A percentile compares a stretch with the other conserved stretches of the same genome.
Conservation (phyloP, 2,329 filamentous ascomycete genomes). For the Colletotrichum trifolii region DNA sequence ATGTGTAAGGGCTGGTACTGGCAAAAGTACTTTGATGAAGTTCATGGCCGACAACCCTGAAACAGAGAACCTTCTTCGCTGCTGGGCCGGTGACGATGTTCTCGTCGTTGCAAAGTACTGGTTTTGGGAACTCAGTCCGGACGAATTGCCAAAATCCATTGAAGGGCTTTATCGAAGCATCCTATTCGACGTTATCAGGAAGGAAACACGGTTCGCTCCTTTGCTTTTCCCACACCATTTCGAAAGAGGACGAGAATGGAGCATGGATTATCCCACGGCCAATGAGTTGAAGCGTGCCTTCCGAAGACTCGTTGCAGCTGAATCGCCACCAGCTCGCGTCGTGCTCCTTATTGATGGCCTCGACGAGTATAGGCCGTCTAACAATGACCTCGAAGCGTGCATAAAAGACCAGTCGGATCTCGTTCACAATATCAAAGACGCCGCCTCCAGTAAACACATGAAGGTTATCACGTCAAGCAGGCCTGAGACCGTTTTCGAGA, state of each 20-base stretch:
- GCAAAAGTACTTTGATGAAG: constrained; percentile 10
- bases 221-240: constrained; percentile 2
- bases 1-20: background rate
- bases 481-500: constrained; percentile 1
- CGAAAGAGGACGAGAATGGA: background rate
- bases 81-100: background rate
- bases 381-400: background rate
- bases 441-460: background rate
- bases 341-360: constrained; percentile 5
- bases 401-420: background rate
- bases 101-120: background rate
- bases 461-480: background rate
- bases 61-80: background rate
- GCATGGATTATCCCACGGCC: background rate
- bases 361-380: background rate
- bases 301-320: background rate
- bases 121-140: constrained; percentile 1
- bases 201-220: background rate
- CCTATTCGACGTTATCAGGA: background rate
- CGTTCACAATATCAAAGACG: background rate
- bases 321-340: background rate
- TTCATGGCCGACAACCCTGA: background rate
- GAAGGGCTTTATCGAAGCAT: background rate
- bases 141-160: background rate
- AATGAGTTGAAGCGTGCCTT: constrained; percentile 4